phyloP scores from a whole-genome alignment of 1,284 basidiomycete species.

The Cryptococcus sp. region DNA sequence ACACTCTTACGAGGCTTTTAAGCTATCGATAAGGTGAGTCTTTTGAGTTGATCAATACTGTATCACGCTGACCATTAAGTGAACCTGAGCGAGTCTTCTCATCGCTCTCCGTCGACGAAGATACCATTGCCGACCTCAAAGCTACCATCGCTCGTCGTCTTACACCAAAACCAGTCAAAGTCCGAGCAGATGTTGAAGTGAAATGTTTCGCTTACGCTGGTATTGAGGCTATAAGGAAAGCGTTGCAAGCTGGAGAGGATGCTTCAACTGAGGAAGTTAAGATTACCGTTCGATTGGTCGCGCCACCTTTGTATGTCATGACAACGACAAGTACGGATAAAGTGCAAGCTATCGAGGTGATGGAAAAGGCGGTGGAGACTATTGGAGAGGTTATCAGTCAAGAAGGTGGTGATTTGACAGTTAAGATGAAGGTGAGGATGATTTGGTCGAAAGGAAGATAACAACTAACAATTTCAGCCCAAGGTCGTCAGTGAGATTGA shows the following conservation, averaged over 20 bases:
- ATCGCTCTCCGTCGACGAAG: conserved; percentile 57
- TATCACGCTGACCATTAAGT: conserved; percentile 48
- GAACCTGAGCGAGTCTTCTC: conserved; percentile 83
- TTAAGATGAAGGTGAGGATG: conserved; percentile 90
- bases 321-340: conserved; percentile 97
- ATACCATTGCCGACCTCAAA: conserved; percentile 66
- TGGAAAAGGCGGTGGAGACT: conserved; percentile 88
- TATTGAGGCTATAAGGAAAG: conserved; percentile 96
- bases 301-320: conserved; percentile 92
- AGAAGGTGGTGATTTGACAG: conserved; percentile 76
- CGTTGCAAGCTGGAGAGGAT: conserved; percentile 79
- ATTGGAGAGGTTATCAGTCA: conserved; percentile 81
- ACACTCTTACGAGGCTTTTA: conserved; percentile 97
- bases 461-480: conserved; percentile 55
- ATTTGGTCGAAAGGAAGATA: background rate
- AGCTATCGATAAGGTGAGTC: conserved; percentile 82
- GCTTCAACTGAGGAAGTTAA: conserved; percentile 86
- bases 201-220: conserved; percentile 95
- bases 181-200: conserved; percentile 95
- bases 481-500: conserved; percentile 97
- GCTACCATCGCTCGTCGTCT: conserved; percentile 88
- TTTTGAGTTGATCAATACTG: background rate
- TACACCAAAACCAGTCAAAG: conserved; percentile 97
- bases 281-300: conserved; percentile 95
- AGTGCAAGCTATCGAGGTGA: conserved; percentile 82